These are phyloP conservation scores for Hansenula lynferdii DNA, from an alignment of 1,139 yeast species.

Conservation along the genomic window DNA sequence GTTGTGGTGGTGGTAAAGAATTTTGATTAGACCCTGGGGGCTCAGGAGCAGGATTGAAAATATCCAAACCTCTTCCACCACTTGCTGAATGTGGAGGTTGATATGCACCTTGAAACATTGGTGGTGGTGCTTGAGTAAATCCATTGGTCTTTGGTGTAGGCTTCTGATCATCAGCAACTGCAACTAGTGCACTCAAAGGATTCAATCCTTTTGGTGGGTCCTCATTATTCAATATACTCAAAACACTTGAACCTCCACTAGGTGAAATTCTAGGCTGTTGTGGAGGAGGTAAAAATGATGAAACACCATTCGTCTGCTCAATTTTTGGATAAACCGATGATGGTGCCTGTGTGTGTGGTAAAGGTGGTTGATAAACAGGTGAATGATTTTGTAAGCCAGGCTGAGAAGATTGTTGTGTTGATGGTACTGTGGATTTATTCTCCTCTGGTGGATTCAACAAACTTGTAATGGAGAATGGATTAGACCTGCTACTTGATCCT, in stretches of 20 bases:
- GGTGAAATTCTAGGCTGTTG: background rate
- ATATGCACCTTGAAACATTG: background rate
- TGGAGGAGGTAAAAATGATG: background rate
- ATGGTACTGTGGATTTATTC: conserved; percentile 1
- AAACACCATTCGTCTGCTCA: background rate
- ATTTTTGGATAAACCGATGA: background rate
- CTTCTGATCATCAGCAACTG: background rate
- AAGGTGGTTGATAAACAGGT: too few species aligned
- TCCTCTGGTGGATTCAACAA: conserved; percentile 21
- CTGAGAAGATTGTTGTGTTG: background rate
- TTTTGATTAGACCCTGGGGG: background rate
- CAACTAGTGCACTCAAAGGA: background rate
- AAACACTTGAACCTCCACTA: background rate
- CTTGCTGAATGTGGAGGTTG: background rate
- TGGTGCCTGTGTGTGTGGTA: background rate
- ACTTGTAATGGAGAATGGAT: conserved; percentile 21
- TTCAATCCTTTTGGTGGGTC: background rate
- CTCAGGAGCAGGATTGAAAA: conserved; percentile 1
- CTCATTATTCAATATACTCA: background rate
- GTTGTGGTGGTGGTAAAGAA: background rate
- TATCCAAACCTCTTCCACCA: background rate
- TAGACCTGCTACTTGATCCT: conserved; percentile 8
- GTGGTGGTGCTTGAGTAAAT: background rate
- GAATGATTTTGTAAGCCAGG: background rate
- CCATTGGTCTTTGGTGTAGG: background rate